These are phyloP conservation scores for Yamagishiella unicocca DNA, from an alignment of 139 green algal genomes.

Conservation along the genomic window DNA sequence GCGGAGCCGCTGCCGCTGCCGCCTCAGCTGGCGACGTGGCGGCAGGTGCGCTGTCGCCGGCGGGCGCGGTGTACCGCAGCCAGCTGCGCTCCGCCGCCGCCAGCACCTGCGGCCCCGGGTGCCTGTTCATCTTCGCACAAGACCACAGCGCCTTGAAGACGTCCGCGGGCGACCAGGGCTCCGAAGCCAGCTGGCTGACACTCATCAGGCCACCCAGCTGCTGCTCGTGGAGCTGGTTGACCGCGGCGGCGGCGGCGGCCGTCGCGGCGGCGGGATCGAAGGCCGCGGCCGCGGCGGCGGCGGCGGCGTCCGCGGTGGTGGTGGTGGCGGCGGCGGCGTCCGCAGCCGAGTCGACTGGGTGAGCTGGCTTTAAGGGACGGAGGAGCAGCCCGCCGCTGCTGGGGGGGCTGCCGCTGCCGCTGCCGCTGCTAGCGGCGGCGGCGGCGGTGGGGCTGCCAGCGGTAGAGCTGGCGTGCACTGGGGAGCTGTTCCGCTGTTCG, in stretches of 20 bases:
- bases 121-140: conserved; percentile 59
- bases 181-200: not conserved
- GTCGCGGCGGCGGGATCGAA: conserved; percentile 33
- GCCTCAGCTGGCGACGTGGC: not conserved
- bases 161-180: conserved; percentile 36
- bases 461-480: too few species aligned
- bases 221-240: not conserved
- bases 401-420: not conserved
- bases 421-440: not conserved
- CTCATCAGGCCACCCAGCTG: not conserved
- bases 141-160: conserved; percentile 53
- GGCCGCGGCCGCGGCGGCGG: not conserved
- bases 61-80: not conserved
- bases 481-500: not conserved
- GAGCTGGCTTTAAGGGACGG: not conserved
- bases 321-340: not conserved
- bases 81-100: conserved; percentile 42
- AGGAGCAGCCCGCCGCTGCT: not conserved
- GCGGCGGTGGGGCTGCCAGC: not conserved
- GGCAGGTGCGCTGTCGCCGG: not conserved
- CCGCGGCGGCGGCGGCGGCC: conserved; percentile 2
- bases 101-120: conserved; percentile 53
- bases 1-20: not conserved
- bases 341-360: not conserved
- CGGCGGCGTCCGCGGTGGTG: not conserved